These are phyloP conservation scores for Tetrahymena thermophila DNA, from an alignment of 73 alveolate genomes.

Conservation along the genomic window DNA sequence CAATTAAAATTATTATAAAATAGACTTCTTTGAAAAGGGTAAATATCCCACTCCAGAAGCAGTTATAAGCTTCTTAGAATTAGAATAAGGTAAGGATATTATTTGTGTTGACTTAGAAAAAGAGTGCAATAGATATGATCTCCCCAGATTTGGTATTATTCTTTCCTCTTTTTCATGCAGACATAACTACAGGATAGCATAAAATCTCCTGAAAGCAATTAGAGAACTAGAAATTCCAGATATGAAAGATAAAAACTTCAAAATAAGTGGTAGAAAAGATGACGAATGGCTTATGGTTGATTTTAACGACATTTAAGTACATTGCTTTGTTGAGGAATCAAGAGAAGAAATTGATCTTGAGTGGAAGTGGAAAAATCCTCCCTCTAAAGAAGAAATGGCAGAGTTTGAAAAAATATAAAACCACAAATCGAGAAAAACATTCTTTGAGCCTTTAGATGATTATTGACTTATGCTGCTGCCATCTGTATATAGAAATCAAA, in stretches of 20 bases:
- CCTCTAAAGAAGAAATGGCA: slow-evolving; percentile 12
- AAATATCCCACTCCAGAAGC: not conserved
- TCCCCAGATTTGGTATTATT: not conserved
- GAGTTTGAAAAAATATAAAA: slow-evolving; percentile 21
- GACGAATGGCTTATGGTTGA: slow-evolving; percentile 40
- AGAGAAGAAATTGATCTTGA: slow-evolving; percentile 40
- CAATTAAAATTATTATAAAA: not conserved
- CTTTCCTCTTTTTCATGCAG: not conserved
- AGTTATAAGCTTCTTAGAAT: not conserved
- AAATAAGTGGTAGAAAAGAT: slow-evolving; percentile 31
- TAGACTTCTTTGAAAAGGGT: not conserved
- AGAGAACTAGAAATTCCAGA: not conserved
- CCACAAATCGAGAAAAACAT: slow-evolving; percentile 11
- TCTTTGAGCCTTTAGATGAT: slow-evolving; percentile 23
- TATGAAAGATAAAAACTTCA: not conserved
- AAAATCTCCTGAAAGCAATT: not conserved
- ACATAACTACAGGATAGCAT: not conserved
- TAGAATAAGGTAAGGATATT: not conserved
- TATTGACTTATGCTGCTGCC: no score
- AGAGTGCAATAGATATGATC: not conserved
- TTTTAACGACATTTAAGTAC: slow-evolving; percentile 16
- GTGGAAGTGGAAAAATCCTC: slow-evolving; percentile 27
- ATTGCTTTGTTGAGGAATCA: slow-evolving; percentile 22
- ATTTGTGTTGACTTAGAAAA: not conserved
- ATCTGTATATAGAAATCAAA: not conserved